Evolutionary conservation across 2,329 filamentous ascomycete species (phyloP), one percentile per base, ranked within the genome.

Genomic region (Cladosporium sp.): DNA sequence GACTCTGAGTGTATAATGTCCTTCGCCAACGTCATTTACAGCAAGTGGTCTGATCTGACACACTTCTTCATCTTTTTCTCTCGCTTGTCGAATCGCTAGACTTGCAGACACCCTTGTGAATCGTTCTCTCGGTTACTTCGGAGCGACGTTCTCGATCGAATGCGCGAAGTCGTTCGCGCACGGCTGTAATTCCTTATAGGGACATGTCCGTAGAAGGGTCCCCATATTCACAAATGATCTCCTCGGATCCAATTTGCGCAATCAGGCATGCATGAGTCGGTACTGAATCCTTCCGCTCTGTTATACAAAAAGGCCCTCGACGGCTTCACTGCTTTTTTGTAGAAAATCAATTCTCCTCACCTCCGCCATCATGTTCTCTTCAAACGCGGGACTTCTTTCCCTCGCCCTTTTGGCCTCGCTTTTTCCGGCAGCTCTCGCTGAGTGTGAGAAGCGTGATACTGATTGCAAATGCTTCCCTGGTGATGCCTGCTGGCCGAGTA

Each of bases 401-500:
- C 37, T 61, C 21, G 58, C 58, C 35, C 31, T 61, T 11, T 61
- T 62, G 46, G 59, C 46, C 21, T 10, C 59, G n/a, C n/a, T 62
- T 26, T 35, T 46, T 26, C 28, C 58, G 10, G 10, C 44, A 28
- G 58, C 29, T 26, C 18, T 61, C 7, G 58, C 37, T 18, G 21
- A 61, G n/a, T 50, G 28, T 49, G 14, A 21, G 8, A 33, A 61
- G 40, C 37, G 58, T 14, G 59, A 62, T 16, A 35, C 12, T n/a
- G 12, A 52, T 6, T 85, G 83, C 72, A 78, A 80, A 23, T 85
- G 80, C 73, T 78, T 83, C 46, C 85, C 86, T 0, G 81, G 80
- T 12, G 83, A 88, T 65, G 21, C 67, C 0, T 81, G 79, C 71
- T 89, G 86, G 85, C 87, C 87, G 0, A 75, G 75, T 0, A 26